Evolutionary conservation across 1,284 basidiomycete genomes (phyloP).

Genomic region (Pyrrhoderma lamaoense): DNA sequence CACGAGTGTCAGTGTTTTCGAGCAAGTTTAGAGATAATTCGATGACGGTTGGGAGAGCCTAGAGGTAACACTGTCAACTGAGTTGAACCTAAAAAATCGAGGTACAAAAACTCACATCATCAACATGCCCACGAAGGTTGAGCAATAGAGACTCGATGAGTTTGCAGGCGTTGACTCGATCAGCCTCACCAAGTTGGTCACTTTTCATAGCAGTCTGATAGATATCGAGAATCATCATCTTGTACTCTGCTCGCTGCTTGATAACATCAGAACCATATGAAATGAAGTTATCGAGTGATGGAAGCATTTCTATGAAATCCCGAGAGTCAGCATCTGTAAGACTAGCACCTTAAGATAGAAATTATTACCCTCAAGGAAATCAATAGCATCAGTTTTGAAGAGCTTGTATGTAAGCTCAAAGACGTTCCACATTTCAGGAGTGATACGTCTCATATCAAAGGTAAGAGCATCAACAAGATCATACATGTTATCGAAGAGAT

Average conservation of each 20-base stretch:
- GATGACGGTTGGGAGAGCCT: constrained; percentile 53
- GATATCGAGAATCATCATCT: constrained; percentile 79
- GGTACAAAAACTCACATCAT: constrained; percentile 48
- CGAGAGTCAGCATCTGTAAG: not conserved
- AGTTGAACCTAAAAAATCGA: not conserved
- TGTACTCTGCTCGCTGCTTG: constrained; percentile 67
- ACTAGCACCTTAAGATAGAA: constrained; percentile 4
- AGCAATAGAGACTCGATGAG: constrained; percentile 78
- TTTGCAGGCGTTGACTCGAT: constrained; percentile 81
- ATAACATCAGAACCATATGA: constrained; percentile 78
- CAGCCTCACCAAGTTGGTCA: constrained; percentile 73
- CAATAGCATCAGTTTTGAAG: constrained; percentile 81
- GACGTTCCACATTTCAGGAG: constrained; percentile 80
- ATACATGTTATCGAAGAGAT: constrained; percentile 85
- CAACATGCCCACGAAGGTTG: constrained; percentile 68
- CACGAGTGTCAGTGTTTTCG: constrained; percentile 51
- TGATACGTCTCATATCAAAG: constrained; percentile 73
- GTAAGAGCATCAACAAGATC: constrained; percentile 82
- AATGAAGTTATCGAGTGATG: constrained; percentile 85
- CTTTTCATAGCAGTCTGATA: constrained; percentile 71
- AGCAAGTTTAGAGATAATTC: constrained; percentile 50
- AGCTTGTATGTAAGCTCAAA: constrained; percentile 78
- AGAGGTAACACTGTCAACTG: not conserved
- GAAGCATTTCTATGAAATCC: constrained; percentile 72
- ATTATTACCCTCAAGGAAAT: constrained; percentile 79